Evolutionary conservation across 495 filamentous ascomycete species (phyloP).

Genomic region (Trichodelitschia bisporula): DNA sequence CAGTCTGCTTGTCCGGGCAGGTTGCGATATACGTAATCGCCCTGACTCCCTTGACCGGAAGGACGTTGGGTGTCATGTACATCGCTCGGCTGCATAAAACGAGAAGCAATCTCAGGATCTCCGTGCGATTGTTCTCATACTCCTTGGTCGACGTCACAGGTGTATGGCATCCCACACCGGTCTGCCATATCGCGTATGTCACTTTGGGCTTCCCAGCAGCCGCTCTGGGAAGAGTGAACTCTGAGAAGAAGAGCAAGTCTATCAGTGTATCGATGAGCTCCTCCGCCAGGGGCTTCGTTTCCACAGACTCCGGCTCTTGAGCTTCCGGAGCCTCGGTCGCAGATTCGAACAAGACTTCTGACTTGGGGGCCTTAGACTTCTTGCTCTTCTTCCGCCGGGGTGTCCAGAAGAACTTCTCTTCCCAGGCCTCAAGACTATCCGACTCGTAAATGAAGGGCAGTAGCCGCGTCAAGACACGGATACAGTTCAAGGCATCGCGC

Average conservation of each 20-base stretch:
- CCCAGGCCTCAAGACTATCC: conserved; percentile 67
- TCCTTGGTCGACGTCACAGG: conserved; percentile 72
- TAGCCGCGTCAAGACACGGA: conserved; percentile 73
- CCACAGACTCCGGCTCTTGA: conserved; percentile 39
- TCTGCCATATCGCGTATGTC: conserved; percentile 91
- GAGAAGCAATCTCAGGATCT: conserved; percentile 68
- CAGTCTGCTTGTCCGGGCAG: conserved; percentile 71
- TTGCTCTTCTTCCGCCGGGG: conserved; percentile 37
- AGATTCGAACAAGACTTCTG: conserved; percentile 78
- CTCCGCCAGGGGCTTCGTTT: conserved; percentile 72
- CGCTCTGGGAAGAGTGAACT: conserved; percentile 53
- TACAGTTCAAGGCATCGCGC: conserved; percentile 75
- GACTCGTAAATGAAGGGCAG: conserved; percentile 85
- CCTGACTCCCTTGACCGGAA: conserved; percentile 68
- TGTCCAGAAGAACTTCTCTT: conserved; percentile 82
- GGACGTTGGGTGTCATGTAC: conserved; percentile 60
- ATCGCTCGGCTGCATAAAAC: conserved; percentile 75
- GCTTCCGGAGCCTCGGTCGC: conserved; percentile 32
- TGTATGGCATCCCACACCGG: conserved; percentile 84
- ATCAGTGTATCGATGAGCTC: conserved; percentile 79
- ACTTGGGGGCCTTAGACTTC: conserved; percentile 24
- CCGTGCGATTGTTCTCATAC: conserved; percentile 73
- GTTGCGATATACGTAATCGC: conserved; percentile 78
- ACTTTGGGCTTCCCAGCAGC: conserved; percentile 53
- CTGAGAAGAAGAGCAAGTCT: conserved; percentile 77